These are phyloP conservation scores for Teratosphaeria epicoccoides DNA, from an alignment of 2,329 filamentous ascomycete species.

Conservation along the genomic window DNA sequence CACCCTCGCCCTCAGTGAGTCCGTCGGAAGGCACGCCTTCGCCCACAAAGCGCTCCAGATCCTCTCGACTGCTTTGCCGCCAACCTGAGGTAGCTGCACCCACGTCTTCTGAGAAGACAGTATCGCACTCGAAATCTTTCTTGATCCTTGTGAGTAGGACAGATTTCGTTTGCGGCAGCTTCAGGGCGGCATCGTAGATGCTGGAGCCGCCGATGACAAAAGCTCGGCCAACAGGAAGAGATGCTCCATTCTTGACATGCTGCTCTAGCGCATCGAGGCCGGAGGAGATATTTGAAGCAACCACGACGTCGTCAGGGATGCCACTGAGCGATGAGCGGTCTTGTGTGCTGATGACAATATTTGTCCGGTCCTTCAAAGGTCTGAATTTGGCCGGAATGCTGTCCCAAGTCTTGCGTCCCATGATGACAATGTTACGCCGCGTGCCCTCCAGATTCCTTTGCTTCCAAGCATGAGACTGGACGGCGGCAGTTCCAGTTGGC, in stretches of 20 bases:
- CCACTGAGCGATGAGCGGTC: conserved; percentile 11
- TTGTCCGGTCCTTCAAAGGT: conserved; percentile 68
- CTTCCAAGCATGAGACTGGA: conserved; percentile 16
- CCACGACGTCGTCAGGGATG: conserved; percentile 41
- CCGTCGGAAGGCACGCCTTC: conserved; percentile 49
- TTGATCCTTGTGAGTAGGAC: conserved; percentile 61
- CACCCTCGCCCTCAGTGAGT: conserved; percentile 49
- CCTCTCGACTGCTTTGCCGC: conserved; percentile 41
- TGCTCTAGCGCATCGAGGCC: conserved; percentile 25
- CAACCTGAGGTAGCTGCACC: conserved; percentile 37
- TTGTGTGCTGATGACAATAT: conserved; percentile 63
- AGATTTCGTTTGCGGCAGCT: conserved; percentile 45
- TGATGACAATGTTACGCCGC: conserved; percentile 60
- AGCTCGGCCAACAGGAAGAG: conserved; percentile 42
- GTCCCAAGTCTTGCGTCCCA: conserved; percentile 97
- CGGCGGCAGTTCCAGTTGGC: conserved; percentile 26
- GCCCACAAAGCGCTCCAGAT: conserved; percentile 54
- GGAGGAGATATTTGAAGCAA: conserved; percentile 31
- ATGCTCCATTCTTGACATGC: conserved; percentile 15
- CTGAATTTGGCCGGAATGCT: conserved; percentile 70
- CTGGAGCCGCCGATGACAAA: conserved; percentile 88
- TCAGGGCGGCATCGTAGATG: conserved; percentile 66
- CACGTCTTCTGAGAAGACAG: conserved; percentile 56
- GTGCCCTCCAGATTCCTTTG: conserved; percentile 11
- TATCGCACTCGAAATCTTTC: conserved; percentile 65